Evolutionary conservation across 1,139 yeast species (phyloP).

Genomic region (Candida glucosophila): DNA sequence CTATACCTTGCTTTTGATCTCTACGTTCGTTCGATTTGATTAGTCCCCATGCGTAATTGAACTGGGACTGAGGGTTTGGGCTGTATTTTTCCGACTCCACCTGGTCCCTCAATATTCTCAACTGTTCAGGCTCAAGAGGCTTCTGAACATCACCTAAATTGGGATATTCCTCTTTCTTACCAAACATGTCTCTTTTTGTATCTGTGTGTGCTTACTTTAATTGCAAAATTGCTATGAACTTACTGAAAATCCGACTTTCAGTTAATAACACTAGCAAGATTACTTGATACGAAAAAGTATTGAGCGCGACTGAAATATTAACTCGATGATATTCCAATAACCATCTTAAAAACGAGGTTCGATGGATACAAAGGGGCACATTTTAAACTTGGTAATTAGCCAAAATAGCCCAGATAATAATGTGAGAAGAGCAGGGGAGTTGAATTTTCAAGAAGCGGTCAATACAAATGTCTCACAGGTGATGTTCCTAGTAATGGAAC

Average conservation of each 20-base stretch:
- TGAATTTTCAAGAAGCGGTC: conserved; percentile 20
- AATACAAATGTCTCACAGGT: conserved; percentile 24
- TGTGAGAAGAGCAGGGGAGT: conserved; percentile 26
- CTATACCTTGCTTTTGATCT: conserved; percentile 74
- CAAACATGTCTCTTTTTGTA: too few relatives aligned
- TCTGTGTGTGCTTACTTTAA: too few relatives aligned
- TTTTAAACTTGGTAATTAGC: conserved; percentile 14
- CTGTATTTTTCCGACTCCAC: conserved; percentile 74
- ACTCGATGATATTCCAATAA: too few relatives aligned
- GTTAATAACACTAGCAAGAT: too few relatives aligned
- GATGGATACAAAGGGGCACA: conserved; percentile 3
- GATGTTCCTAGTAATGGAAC: conserved; percentile 19
- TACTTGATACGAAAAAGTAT: too few relatives aligned
- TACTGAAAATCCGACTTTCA: too few relatives aligned
- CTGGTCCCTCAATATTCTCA: conserved; percentile 67
- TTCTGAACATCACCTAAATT: conserved; percentile 35
- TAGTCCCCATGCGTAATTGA: conserved; percentile 95
- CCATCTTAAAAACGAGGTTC: too few relatives aligned
- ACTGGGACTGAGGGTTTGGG: conserved; percentile 74
- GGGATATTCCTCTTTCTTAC: too few relatives aligned
- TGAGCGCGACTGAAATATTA: too few relatives aligned
- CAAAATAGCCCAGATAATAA: conserved; percentile 33
- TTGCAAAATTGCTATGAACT: too few relatives aligned
- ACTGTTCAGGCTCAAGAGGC: conserved; percentile 68
- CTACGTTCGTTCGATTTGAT: conserved; percentile 56